A percentile compares a stretch with the other conserved stretches of the same genome.
phyloP scores from a whole-genome alignment of 2,329 filamentous ascomycete species.

The Cadophora sp. region DNA sequence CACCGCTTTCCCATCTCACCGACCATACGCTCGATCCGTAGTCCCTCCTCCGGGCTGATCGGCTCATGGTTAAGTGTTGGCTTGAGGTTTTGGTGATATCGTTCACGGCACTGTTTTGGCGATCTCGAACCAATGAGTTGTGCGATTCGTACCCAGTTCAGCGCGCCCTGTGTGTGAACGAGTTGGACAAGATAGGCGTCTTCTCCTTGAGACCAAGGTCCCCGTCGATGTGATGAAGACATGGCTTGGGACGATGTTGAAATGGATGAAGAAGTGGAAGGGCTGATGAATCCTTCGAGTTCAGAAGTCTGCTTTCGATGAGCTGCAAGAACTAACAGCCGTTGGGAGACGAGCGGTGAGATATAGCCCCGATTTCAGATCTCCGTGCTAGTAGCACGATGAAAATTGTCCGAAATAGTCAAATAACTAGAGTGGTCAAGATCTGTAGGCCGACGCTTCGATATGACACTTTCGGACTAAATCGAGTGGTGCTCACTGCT shows the following conservation, averaged over 20 bases:
- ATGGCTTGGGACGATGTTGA: conserved; percentile 28
- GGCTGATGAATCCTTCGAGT: not conserved
- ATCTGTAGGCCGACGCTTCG: conserved; percentile 13
- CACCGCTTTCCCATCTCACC: conserved; percentile 82
- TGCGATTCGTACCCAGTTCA: conserved; percentile 92
- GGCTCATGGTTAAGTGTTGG: conserved; percentile 75
- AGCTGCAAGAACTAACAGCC: conserved; percentile 14
- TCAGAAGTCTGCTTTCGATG: not conserved
- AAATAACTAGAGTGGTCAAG: not conserved
- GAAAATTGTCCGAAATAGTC: conserved; percentile 14
- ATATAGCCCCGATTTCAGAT: conserved; percentile 21
- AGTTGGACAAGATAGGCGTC: conserved; percentile 74
- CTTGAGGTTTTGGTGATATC: conserved; percentile 93
- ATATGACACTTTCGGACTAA: not conserved
- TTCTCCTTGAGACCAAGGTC: conserved; percentile 83
- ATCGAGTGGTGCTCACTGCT: conserved; percentile 2
- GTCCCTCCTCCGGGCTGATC: conserved; percentile 73
- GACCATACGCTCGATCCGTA: conserved; percentile 79
- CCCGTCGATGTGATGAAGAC: conserved; percentile 65
- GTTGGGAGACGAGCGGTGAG: conserved; percentile 22
- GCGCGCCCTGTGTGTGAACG: conserved; percentile 73
- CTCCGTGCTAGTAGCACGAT: conserved; percentile 16
- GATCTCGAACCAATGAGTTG: conserved; percentile 77
- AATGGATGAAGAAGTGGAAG: conserved; percentile 3
- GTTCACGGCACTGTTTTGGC: conserved; percentile 93